Base-by-base conservation (phyloP, 345 rosid genomes). In the Melaleuca alternifolia region DNA sequence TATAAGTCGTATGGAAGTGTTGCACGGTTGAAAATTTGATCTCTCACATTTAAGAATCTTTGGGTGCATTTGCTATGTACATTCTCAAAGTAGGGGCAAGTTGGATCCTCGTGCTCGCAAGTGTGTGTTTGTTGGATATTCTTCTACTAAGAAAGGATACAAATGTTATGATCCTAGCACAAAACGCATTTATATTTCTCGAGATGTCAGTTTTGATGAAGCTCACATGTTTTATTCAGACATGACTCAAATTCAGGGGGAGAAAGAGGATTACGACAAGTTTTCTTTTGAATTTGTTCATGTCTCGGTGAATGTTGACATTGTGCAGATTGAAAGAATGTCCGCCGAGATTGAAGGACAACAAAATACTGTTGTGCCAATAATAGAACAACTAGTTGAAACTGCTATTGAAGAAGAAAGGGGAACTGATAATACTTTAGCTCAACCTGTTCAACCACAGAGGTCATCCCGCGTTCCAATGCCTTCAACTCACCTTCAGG, bases 381-480 rank as follows among this genome's bases (percentile, higher is more conserved):
- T 16, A 59, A 59, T 59, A 59, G 71, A n/a, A 59, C 71, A 59
- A 59, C 28, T 3, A 59, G 8, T n/a, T 59, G 33, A 59, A n/a
- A 15, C 37, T 1, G 16, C 11, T 50, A 50, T 50, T 50, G 51
- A 50, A 50, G 51, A 2, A 2, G 1, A 59, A 59, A 16, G 33
- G 18, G 71, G n/a, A 41, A n/a, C 0, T 59, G 9, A n/a, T 59
- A 59, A 59, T 33, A n/a, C 11, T n/a, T 59, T 14, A 59, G 71
- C 71, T 13, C 1, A 16, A n/a, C 71, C 8, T 26, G 14, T 59
- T 59, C 7, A 59, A 33, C 18, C 71, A 59, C 9, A 13, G 12
- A 3, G 71, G 71, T n/a, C 33, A 59, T 59, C 9, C 2, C 2
- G 9, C 0, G 0, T 11, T 59, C 4, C 18, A 3, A 26, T 15